These are phyloP conservation scores for Nissolia schottii DNA, from an alignment of 306 rosid species.

Conservation along the genomic window DNA sequence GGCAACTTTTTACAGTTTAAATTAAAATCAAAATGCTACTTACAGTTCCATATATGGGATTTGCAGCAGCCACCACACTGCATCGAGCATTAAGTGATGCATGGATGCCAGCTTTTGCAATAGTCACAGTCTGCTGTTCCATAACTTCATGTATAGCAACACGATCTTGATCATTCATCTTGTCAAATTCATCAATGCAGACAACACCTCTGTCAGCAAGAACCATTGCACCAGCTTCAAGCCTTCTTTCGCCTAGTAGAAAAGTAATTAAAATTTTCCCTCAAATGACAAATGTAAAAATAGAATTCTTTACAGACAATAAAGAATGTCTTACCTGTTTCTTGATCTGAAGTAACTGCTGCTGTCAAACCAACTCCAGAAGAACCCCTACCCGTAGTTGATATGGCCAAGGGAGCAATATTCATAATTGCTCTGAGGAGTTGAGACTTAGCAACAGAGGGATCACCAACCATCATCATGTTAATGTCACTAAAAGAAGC, in stretches of 20 bases:
- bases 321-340: conserved; percentile 62
- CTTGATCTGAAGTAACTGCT: conserved; percentile 98
- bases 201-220: conserved; percentile 99
- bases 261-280: conserved; percentile 11
- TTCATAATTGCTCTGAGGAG: conserved; percentile 93
- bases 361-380: conserved; percentile 99
- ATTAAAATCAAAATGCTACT: conserved; percentile 30
- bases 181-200: conserved; percentile 98
- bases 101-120: conserved; percentile 99
- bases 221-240: conserved; percentile 99
- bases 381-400: conserved; percentile 98
- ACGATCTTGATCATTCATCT: conserved; percentile 97
- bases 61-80: conserved; percentile 99
- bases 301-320: conserved; percentile 1
- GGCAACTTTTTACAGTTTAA: not conserved
- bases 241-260: conserved; percentile 87
- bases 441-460: conserved; percentile 99
- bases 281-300: not conserved
- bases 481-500: conserved; percentile 74
- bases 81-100: conserved; percentile 97
- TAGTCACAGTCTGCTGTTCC: conserved; percentile 99
- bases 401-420: conserved; percentile 93
- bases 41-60: conserved; percentile 99
- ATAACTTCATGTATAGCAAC: conserved; percentile 99
- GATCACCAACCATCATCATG: conserved; percentile 99